These are phyloP conservation scores for Dictyostelium brefeldianum DNA, from an alignment of 78 protist genomes.

Conservation along the genomic window DNA sequence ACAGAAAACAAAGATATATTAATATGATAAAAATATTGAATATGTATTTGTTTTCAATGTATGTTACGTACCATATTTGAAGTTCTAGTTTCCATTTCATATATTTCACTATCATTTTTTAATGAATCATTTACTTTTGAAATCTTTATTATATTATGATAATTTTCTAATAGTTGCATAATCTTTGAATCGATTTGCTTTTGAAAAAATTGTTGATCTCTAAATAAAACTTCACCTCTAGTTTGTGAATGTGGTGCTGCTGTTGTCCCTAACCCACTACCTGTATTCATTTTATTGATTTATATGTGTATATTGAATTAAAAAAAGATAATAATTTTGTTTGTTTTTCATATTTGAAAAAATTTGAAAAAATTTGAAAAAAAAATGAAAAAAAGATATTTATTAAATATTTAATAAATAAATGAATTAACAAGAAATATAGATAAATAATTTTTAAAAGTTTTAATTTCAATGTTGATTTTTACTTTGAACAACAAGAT, in stretches of 20 bases:
- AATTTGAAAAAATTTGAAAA: no score
- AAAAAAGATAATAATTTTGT: no score
- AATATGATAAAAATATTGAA: background rate
- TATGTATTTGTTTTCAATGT: background rate
- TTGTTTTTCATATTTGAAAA: no score
- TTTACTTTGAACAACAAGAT: no score
- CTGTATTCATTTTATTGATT: background rate
- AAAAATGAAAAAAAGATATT: no score
- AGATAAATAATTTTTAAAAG: no score
- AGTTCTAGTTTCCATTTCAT: constrained; percentile 78
- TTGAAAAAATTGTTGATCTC: constrained; percentile 79
- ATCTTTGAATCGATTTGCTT: constrained; percentile 71
- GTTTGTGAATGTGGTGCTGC: constrained; percentile 4
- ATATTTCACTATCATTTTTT: constrained; percentile 37
- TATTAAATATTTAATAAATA: no score
- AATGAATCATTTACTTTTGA: constrained; percentile 48
- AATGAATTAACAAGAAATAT: no score
- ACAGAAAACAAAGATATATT: background rate
- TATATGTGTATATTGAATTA: no score
- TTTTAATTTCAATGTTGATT: no score
- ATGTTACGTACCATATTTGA: constrained; percentile 39
- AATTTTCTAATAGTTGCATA: constrained; percentile 47
- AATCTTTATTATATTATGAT: constrained; percentile 55
- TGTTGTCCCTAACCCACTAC: background rate
- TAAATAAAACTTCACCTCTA: constrained; percentile 62